Conservation (phyloP, 1,284 basidiomycete species). For the Cerrena zonata region DNA sequence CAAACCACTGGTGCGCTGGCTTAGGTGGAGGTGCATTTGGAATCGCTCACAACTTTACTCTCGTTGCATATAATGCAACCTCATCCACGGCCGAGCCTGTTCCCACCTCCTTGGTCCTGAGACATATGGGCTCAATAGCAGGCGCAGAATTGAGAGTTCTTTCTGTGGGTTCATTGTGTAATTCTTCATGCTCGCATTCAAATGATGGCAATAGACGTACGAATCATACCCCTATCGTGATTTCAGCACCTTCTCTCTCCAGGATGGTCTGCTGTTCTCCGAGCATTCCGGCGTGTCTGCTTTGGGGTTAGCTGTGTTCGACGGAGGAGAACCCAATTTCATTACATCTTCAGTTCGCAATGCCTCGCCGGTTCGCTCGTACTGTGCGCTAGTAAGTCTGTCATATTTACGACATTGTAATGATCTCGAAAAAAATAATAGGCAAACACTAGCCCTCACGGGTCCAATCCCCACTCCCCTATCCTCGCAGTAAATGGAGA, state of each 20-base stretch:
- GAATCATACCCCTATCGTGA: conserved; percentile 4
- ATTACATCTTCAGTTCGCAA: conserved; percentile 12
- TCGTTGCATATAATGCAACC: conserved; percentile 2
- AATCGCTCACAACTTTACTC: conserved; percentile 3
- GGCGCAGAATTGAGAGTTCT: background rate
- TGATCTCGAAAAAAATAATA: no score
- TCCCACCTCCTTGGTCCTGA: background rate
- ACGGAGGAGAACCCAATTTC: conserved; percentile 12
- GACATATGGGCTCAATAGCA: background rate
- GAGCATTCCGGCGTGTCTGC: background rate
- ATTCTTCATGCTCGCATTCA: background rate
- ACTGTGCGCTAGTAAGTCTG: conserved; percentile 18
- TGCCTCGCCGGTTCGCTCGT: conserved; percentile 17
- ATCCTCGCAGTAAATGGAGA: conserved; percentile 6
- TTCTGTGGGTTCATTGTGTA: background rate
- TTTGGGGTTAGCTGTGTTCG: background rate
- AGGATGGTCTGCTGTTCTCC: background rate
- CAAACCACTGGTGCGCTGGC: background rate
- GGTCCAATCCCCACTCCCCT: background rate
- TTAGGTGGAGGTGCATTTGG: conserved; percentile 6
- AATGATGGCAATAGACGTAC: background rate
- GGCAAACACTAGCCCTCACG: conserved; percentile 4
- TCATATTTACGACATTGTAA: no score
- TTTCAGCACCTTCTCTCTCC: background rate
- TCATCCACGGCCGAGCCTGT: background rate